These are phyloP conservation scores for Caulochytrium protostelioides DNA, from an alignment of 371 early-diverging fungal species.

Conservation along the genomic window DNA sequence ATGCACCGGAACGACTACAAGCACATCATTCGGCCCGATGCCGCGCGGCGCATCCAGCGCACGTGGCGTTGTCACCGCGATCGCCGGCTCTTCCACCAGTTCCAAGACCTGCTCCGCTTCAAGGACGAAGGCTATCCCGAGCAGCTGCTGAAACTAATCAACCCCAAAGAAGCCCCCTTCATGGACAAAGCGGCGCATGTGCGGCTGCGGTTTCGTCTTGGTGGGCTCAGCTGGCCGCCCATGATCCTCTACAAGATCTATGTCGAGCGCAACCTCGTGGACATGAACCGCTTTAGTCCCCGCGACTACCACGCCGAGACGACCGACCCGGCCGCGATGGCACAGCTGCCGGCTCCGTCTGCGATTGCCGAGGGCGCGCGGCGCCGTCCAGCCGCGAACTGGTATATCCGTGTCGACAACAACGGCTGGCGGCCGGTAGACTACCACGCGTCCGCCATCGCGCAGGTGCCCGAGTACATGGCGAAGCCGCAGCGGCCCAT, in stretches of 20 bases:
- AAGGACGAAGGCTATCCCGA: slow-evolving; percentile 17
- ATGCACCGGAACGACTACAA: too few relatives aligned
- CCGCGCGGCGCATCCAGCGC: too few relatives aligned
- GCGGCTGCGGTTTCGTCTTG: slow-evolving; percentile 27
- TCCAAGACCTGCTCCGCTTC: slow-evolving; percentile 20
- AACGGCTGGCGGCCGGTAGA: slow-evolving; percentile 32
- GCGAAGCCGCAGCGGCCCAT: too few relatives aligned
- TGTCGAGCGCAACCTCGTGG: slow-evolving; percentile 17
- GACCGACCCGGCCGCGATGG: background rate
- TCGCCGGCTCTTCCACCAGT: slow-evolving; percentile 21
- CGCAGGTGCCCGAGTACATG: slow-evolving; percentile 31
- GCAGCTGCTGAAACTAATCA: slow-evolving; percentile 20
- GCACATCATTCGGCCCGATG: too few relatives aligned
- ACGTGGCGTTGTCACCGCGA: too few relatives aligned
- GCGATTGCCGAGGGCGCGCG: too few relatives aligned
- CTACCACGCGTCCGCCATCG: too few relatives aligned
- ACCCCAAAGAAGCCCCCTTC: slow-evolving; percentile 23
- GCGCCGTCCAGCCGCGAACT: too few relatives aligned
- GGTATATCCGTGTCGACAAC: slow-evolving; percentile 25
- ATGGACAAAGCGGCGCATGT: slow-evolving; percentile 17
- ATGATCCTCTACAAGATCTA: slow-evolving; percentile 28
- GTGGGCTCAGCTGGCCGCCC: slow-evolving; percentile 28
- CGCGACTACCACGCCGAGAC: slow-evolving; percentile 14
- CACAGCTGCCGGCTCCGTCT: background rate
- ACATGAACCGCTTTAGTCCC: slow-evolving; percentile 27